Percentiles rank a stretch among this genome's conserved stretches.
Conservation (phyloP, 306 rosid genomes). For the Datisca glomerata region DNA sequence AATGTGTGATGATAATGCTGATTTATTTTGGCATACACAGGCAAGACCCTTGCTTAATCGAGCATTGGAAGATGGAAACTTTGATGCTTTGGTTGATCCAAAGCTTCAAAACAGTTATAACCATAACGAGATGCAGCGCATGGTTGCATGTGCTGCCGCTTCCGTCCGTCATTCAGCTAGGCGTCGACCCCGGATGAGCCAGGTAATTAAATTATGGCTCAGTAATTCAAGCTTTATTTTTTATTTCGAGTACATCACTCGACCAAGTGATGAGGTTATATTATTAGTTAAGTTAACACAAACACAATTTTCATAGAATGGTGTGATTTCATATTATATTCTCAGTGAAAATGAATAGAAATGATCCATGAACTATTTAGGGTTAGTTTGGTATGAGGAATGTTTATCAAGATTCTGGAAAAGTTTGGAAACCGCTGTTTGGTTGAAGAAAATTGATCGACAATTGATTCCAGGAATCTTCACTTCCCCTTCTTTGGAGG, state of each 20-base stretch:
- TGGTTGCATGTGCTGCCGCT: slow-evolving; percentile 90
- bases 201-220: slow-evolving; percentile 32
- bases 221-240: not conserved
- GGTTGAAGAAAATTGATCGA: no score
- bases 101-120: slow-evolving; percentile 52
- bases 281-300: no score
- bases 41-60: slow-evolving; percentile 80
- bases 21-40: slow-evolving; percentile 25
- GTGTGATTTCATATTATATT: no score
- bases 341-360: no score
- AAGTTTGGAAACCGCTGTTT: no score
- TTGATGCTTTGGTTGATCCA: slow-evolving; percentile 61
- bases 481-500: no score
- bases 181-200: slow-evolving; percentile 89
- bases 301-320: no score
- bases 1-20: not conserved
- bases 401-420: no score
- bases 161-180: slow-evolving; percentile 89
- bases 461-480: no score
- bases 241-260: not conserved
- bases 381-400: no score
- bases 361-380: no score
- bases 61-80: slow-evolving; percentile 61
- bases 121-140: slow-evolving; percentile 56
- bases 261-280: not conserved